Evolutionary conservation across 208 protist species (phyloP).

Genomic region (Entamoeba dispar): DNA sequence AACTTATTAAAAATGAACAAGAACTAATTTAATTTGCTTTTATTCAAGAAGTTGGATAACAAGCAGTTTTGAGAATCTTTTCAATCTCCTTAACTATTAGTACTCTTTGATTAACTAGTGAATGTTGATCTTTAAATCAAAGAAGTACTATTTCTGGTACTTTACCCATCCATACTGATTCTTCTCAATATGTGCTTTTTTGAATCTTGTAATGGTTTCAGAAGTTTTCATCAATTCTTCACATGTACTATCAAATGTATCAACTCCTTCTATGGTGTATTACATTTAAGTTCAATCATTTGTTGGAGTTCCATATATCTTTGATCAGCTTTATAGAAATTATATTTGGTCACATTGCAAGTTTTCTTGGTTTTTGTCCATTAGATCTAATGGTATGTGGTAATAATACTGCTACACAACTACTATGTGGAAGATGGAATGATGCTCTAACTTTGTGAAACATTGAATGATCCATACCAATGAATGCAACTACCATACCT

Average conservation of each 20-base stretch:
- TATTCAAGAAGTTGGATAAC: neutral
- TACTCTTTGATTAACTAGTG: neutral
- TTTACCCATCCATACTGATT: neutral
- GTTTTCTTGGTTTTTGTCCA: neutral
- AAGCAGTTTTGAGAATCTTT: neutral
- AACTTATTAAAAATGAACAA: neutral
- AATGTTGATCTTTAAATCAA: neutral
- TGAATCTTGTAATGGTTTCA: neutral
- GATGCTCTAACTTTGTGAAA: slow-evolving; percentile 48
- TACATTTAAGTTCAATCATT: neutral
- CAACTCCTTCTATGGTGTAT: neutral
- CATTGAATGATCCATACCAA: slow-evolving; percentile 52
- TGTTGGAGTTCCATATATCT: slow-evolving; percentile 6
- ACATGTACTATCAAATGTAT: neutral
- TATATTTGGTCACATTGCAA: neutral
- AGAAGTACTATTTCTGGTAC: neutral
- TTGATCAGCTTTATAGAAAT: neutral
- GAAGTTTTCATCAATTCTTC: neutral
- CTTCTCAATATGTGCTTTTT: neutral
- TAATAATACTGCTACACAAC: slow-evolving; percentile 51
- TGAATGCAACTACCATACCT: slow-evolving; percentile 54
- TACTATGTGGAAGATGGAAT: slow-evolving; percentile 50
- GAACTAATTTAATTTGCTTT: neutral
- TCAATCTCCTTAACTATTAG: neutral
- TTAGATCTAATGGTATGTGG: slow-evolving; percentile 10